Conservation (phyloP, 768 basidiomycete genomes). For the Termitomyces sp. region DNA sequence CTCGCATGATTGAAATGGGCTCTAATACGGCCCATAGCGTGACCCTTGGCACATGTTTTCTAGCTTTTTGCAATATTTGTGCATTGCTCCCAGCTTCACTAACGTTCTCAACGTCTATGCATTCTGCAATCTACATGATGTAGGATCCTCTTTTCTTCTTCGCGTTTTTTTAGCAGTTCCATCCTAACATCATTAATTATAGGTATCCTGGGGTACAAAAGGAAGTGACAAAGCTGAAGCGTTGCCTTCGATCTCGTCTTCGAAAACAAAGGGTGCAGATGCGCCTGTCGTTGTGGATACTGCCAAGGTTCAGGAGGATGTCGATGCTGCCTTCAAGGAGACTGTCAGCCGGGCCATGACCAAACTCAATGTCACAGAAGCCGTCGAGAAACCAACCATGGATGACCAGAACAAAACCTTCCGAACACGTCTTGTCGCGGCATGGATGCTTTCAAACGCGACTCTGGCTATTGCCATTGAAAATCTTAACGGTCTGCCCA, state of each 20-base stretch:
- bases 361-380: slow-evolving; percentile 65
- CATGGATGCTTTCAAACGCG: slow-evolving; percentile 78
- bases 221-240: slow-evolving; percentile 93
- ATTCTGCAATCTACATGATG: slow-evolving; percentile 95
- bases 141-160: slow-evolving; percentile 32
- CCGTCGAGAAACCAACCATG: slow-evolving; percentile 72
- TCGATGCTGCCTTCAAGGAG: slow-evolving; percentile 89
- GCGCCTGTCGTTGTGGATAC: slow-evolving; percentile 84
- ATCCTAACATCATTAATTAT: slow-evolving; percentile 5
- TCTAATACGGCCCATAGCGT: slow-evolving; percentile 41
- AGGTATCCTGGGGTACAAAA: slow-evolving; percentile 95
- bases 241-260: slow-evolving; percentile 84
- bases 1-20: neutral
- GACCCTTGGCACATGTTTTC: slow-evolving; percentile 99
- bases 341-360: slow-evolving; percentile 86
- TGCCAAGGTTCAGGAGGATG: slow-evolving; percentile 78
- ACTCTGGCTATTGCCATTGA: slow-evolving; percentile 70
- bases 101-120: slow-evolving; percentile 97
- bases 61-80: slow-evolving; percentile 88
- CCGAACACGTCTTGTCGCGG: slow-evolving; percentile 81
- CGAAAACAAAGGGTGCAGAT: slow-evolving; percentile 72
- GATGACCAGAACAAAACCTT: slow-evolving; percentile 92
- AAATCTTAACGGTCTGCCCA: slow-evolving; percentile 63
- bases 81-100: slow-evolving; percentile 88
- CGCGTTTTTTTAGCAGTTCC: neutral